Evolutionary conservation across 495 filamentous ascomycete species (phyloP).

Genomic region (Penicillium lagena): DNA sequence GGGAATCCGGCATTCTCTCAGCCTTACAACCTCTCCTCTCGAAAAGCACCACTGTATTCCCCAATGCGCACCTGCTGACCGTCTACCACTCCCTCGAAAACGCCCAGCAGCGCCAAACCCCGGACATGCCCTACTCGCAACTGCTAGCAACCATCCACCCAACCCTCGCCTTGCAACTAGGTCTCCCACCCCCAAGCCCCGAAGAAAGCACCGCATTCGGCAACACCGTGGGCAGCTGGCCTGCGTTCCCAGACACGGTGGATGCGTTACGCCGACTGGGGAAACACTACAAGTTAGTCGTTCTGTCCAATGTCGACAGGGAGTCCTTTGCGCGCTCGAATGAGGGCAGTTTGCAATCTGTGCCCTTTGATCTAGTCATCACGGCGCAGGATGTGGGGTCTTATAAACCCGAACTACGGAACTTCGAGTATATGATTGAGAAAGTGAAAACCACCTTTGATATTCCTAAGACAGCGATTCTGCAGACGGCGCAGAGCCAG

Average conservation of each 20-base stretch:
- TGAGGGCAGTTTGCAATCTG: conserved; percentile 37
- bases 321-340: conserved; percentile 52
- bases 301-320: conserved; percentile 67
- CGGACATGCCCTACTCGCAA: conserved; percentile 50
- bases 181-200: conserved; percentile 23
- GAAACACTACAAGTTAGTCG: conserved; percentile 60
- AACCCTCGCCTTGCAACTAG: conserved; percentile 34
- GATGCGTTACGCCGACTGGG: conserved; percentile 49
- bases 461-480: conserved; percentile 37
- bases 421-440: conserved; percentile 61
- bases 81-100: conserved; percentile 37
- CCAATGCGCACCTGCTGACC: conserved; percentile 31
- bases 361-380: conserved; percentile 60
- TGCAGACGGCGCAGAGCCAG: conserved; percentile 67
- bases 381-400: conserved; percentile 69
- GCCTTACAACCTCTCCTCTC: conserved; percentile 37
- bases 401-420: conserved; percentile 64
- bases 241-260: conserved; percentile 59
- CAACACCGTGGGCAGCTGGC: conserved; percentile 52
- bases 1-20: conserved; percentile 47
- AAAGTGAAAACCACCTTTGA: conserved; percentile 51
- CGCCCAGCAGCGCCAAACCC: conserved; percentile 40
- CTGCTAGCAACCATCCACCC: conserved; percentile 47
- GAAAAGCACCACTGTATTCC: conserved; percentile 31
- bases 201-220: conserved; percentile 39